These are phyloP conservation scores for Rhododendron williamsianum DNA, from an alignment of 148 eudicot species.

Conservation along the genomic window DNA sequence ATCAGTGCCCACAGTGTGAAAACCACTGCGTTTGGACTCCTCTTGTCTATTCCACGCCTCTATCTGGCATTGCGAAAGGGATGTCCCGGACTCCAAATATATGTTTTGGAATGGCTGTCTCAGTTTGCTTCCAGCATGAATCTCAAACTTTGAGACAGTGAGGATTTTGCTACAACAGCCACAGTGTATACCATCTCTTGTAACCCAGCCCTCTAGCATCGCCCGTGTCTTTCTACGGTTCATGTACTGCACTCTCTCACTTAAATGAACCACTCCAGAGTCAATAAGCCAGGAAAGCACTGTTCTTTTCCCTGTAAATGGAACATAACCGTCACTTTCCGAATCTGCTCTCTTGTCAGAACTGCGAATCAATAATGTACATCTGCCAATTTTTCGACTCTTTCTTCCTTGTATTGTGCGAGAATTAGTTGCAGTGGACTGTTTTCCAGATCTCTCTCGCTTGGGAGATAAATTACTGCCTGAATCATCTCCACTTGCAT, in stretches of 20 bases:
- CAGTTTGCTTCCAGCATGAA: conserved; percentile 90
- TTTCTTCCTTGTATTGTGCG: conserved; percentile 51
- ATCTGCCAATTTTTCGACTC: conserved; percentile 67
- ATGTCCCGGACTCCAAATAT: conserved; percentile 63
- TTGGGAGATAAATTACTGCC: conserved; percentile 18
- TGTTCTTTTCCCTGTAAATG: conserved; percentile 80
- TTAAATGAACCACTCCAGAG: conserved; percentile 53
- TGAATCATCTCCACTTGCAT: conserved; percentile 34
- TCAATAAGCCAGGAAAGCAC: conserved; percentile 93
- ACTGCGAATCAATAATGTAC: conserved; percentile 76
- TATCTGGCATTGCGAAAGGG: conserved; percentile 76
- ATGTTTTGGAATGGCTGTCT: conserved; percentile 89
- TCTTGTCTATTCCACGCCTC: conserved; percentile 91
- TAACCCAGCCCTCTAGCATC: conserved; percentile 93
- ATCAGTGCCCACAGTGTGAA: conserved; percentile 48
- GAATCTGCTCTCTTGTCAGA: conserved; percentile 59
- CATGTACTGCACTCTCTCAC: conserved; percentile 92
- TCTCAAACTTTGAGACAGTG: conserved; percentile 81
- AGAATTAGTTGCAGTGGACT: conserved; percentile 23
- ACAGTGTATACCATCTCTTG: conserved; percentile 87
- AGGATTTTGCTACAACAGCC: conserved; percentile 95
- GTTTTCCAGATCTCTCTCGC: conserved; percentile 32
- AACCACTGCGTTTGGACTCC: conserved; percentile 52
- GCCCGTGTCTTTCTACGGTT: conserved; percentile 60
- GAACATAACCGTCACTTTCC: conserved; percentile 61